Conservation (phyloP, 768 basidiomycete genomes). For the Leccinum rimulosum region DNA sequence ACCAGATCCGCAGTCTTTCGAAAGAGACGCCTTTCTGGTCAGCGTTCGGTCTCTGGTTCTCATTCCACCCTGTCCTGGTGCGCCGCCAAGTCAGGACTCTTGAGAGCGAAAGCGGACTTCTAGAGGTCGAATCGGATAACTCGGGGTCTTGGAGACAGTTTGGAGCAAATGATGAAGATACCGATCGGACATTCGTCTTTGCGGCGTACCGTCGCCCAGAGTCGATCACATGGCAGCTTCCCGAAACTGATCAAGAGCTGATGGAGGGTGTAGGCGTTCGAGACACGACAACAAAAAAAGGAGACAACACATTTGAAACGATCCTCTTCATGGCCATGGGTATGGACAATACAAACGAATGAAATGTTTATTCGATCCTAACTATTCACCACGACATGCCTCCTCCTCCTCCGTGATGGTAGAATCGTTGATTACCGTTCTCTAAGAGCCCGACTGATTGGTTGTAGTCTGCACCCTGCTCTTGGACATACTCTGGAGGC, state of each 20-base stretch:
- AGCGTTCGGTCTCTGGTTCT: conserved; percentile 78
- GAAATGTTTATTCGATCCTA: neutral
- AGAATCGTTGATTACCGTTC: conserved; percentile 55
- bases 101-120: too few species aligned
- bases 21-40: conserved; percentile 79
- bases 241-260: conserved; percentile 51
- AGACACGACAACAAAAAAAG: conserved; percentile 42
- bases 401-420: conserved; percentile 19
- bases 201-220: conserved; percentile 54
- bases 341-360: conserved; percentile 9
- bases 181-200: conserved; percentile 56
- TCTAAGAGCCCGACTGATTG: conserved; percentile 50
- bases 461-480: conserved; percentile 47
- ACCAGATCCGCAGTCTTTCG: conserved; percentile 68
- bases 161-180: conserved; percentile 36
- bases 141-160: conserved; percentile 40
- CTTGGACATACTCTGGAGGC: conserved; percentile 50
- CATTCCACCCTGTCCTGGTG: conserved; percentile 53
- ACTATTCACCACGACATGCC: neutral
- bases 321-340: conserved; percentile 45
- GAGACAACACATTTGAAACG: conserved; percentile 72
- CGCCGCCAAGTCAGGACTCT: conserved; percentile 1
- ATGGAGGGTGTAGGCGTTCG: conserved; percentile 55
- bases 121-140: neutral
- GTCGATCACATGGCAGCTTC: conserved; percentile 57